Evolutionary conservation across 2,329 filamentous ascomycete genomes (phyloP).

Genomic region (Cytospora leucostoma): DNA sequence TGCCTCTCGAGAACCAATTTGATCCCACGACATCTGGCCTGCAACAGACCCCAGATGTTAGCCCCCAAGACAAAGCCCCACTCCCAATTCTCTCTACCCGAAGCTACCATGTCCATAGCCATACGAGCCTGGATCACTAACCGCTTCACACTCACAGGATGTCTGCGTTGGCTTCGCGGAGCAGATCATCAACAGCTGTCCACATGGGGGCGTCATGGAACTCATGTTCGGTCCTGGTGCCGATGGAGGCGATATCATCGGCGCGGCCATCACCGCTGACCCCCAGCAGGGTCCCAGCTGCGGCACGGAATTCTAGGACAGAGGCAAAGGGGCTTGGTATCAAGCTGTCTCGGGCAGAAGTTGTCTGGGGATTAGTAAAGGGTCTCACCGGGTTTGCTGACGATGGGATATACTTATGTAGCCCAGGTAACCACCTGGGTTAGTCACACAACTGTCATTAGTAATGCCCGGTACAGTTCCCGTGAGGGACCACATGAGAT

Average conservation of each 20-base stretch:
- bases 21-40: background rate
- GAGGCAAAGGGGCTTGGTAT: background rate
- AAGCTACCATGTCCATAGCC: background rate
- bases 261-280: background rate
- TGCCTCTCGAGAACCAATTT: background rate
- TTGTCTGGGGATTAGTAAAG: background rate
- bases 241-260: background rate
- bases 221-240: background rate
- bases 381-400: background rate
- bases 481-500: too few species aligned
- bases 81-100: background rate
- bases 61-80: background rate
- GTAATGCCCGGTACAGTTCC: too few species aligned
- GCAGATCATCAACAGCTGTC: background rate
- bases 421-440: background rate
- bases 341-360: background rate
- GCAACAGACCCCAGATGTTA: background rate
- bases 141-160: background rate
- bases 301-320: background rate
- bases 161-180: background rate
- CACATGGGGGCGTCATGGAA: background rate
- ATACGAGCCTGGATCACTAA: background rate
- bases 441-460: too few species aligned
- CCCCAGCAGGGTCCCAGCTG: background rate
- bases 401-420: background rate